phyloP scores from a whole-genome alignment of 306 rosid species.

The Inga laurina region DNA sequence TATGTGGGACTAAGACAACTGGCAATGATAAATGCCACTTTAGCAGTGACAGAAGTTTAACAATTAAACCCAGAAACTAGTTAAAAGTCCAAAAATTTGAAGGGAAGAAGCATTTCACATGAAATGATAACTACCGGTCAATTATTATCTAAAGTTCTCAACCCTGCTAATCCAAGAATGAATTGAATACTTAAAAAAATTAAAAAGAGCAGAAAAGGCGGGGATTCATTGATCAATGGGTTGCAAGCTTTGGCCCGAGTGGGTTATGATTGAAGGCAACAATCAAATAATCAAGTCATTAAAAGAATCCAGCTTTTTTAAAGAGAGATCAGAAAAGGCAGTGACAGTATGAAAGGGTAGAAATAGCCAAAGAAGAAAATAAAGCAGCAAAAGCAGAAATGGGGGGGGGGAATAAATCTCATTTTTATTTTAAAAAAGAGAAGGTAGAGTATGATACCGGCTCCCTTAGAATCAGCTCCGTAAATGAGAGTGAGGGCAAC shows the following conservation, averaged over 20 bases:
- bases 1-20: neutral
- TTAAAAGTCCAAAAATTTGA: neutral
- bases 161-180: neutral
- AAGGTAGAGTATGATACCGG: conserved; percentile 46
- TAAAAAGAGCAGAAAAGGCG: neutral
- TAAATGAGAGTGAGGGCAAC: conserved; percentile 72
- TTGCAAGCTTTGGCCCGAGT: neutral
- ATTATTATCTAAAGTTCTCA: neutral
- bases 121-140: neutral
- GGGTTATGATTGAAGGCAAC: conserved; percentile 32
- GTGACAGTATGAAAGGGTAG: neutral
- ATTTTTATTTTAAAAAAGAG: neutral
- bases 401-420: neutral
- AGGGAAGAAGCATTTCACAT: neutral
- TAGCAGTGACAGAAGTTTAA: neutral
- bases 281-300: neutral
- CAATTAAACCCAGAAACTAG: neutral
- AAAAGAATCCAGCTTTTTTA: neutral
- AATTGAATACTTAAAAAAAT: neutral
- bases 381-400: neutral
- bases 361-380: neutral
- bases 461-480: conserved; percentile 73
- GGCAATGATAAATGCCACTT: neutral
- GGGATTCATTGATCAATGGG: neutral
- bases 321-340: neutral